These are phyloP conservation scores for Saccharum officinarum DNA, from an alignment of 176 grass and related monocot genomes.

Conservation along the genomic window DNA sequence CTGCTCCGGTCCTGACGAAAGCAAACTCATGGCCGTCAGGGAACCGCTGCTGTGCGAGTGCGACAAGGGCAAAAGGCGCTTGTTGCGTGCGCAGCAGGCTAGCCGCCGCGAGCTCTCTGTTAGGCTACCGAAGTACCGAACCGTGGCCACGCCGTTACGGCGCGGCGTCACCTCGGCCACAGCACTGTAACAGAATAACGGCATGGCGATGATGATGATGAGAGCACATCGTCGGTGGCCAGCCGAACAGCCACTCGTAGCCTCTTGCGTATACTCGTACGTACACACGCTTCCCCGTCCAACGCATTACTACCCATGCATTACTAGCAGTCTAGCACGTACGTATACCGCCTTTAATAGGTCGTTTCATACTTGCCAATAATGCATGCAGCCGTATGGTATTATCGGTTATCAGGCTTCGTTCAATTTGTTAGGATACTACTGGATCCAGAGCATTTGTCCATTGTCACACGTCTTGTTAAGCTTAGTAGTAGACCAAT, in stretches of 20 bases:
- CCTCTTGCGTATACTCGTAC: not conserved
- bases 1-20: not conserved
- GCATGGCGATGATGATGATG: not conserved
- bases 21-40: not conserved
- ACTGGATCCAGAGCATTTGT: not conserved
- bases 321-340: not conserved
- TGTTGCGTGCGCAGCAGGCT: not conserved
- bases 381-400: too few species aligned
- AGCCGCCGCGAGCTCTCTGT: not conserved
- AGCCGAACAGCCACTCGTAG: not conserved
- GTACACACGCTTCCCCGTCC: not conserved
- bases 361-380: not conserved
- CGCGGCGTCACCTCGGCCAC: not conserved
- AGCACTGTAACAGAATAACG: constrained; percentile 22
- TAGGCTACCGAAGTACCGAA: not conserved
- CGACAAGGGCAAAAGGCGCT: not conserved
- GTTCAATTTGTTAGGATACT: too few species aligned
- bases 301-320: not conserved
- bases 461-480: not conserved
- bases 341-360: not conserved
- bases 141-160: not conserved
- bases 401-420: too few species aligned
- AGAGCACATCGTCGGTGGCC: not conserved
- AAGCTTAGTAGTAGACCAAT: not conserved
- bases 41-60: not conserved